These are phyloP conservation scores for Taphrina flavorubra DNA, from an alignment of 1,139 yeast genomes.

Conservation along the genomic window DNA sequence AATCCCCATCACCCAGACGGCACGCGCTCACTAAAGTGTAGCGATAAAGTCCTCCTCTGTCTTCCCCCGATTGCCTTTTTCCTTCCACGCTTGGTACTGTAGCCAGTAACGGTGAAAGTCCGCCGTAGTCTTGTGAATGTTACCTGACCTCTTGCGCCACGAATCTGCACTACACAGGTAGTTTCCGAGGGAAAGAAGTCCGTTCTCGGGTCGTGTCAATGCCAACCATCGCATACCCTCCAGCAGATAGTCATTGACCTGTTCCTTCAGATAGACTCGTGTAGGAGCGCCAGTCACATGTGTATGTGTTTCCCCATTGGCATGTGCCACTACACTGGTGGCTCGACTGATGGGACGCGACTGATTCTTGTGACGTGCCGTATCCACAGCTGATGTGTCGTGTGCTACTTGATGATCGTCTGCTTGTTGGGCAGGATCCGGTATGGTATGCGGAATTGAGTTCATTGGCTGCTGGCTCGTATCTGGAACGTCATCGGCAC, in stretches of 20 bases:
- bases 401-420: background rate
- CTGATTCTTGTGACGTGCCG: background rate
- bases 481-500: background rate
- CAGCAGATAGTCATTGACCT: conserved; percentile 69
- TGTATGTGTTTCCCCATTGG: background rate
- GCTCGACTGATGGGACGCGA: conserved; percentile 27
- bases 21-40: background rate
- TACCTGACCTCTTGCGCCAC: conserved; percentile 15
- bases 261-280: conserved; percentile 74
- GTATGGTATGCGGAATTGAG: conserved; percentile 11
- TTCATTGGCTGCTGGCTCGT: background rate
- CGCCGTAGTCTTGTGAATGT: conserved; percentile 8
- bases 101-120: conserved; percentile 23
- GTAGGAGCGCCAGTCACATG: conserved; percentile 66
- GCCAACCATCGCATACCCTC: conserved; percentile 69
- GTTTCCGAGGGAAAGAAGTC: conserved; percentile 22
- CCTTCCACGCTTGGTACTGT: conserved; percentile 17
- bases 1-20: background rate
- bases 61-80: conserved; percentile 3
- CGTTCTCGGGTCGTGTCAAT: conserved; percentile 20
- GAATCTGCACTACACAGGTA: conserved; percentile 19
- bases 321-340: conserved; percentile 13
- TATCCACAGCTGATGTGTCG: background rate
- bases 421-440: conserved; percentile 4
- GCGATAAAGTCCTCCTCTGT: background rate